Evolutionary conservation across 2,329 filamentous ascomycete genomes (phyloP), one percentile per base, ranked within the genome.

Genomic region (Epichloe sibirici): DNA sequence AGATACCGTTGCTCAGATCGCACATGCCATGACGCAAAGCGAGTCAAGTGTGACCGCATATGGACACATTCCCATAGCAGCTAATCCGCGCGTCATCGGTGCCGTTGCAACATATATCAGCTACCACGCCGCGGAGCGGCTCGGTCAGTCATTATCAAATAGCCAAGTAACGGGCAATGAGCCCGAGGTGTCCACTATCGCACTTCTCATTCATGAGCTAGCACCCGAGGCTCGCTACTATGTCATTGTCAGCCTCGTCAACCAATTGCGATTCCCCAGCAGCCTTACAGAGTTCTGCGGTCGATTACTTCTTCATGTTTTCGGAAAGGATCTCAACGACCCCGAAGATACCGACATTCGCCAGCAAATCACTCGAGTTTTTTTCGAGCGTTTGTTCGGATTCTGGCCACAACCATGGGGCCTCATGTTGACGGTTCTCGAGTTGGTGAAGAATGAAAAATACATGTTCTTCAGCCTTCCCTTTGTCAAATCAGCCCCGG

Each of bases 391-490:
- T 48, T 74, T 96, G 46, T 81, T 94, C 55, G 86, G 89, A 23
- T 89, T 88, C 66, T 89, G 90, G 71, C 91, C 91, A 50, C 91
- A 97, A 66, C 91, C 94, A 17, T 97, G 91, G 91, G 94, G 94
- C 12, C 73, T 98, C 44, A 84, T 96, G 65, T 84, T 90, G 57
- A 91, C 90, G 38, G 78, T 95, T 56, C 73, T 93, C 57, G 93
- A 97, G 72, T 78, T 98, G 53, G 76, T 95, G 59, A 94, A 95
- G 75, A 96, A 95, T 66, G 84, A 87, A 51, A 88, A 83, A 64
- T 94, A 91, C 68, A 83, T 83, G 63, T 95, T 98, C 75, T 97
- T 94, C 74, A 88, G 93, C 49, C 76, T 95, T 59, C 87, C 88
- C 28, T 96, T 95, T 62, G 87, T 97, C 70, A 94, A 95, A 74